Evolutionary conservation across 176 grass and related monocot genomes (phyloP).

Genomic region (Puccinellia tenuiflora): DNA sequence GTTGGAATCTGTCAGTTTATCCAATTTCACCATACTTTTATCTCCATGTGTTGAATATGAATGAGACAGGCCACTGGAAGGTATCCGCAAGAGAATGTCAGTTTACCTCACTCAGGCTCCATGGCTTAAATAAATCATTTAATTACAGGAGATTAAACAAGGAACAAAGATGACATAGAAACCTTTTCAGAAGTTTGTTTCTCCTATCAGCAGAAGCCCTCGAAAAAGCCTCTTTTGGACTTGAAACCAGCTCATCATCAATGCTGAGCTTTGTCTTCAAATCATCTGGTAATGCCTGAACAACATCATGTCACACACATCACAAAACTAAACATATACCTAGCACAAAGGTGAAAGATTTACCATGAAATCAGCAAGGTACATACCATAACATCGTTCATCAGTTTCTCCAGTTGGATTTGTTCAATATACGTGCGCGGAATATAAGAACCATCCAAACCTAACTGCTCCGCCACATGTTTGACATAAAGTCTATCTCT

Average conservation of each 20-base stretch:
- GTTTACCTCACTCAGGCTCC: conserved; percentile 17
- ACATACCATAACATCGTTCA: conserved; percentile 97
- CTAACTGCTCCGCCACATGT: conserved; percentile 66
- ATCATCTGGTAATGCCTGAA: conserved; percentile 95
- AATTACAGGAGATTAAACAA: not conserved
- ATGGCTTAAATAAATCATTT: conserved; percentile 7
- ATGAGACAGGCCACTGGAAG: conserved; percentile 78
- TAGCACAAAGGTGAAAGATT: not conserved
- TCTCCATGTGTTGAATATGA: conserved; percentile 86
- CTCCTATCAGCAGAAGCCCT: conserved; percentile 76
- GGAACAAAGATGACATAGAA: conserved; percentile 22
- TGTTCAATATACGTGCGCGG: conserved; percentile 96
- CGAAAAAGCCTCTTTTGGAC: conserved; percentile 89
- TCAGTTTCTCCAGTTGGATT: conserved; percentile 95
- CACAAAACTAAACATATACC: conserved; percentile 10
- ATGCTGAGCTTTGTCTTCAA: conserved; percentile 91
- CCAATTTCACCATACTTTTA: conserved; percentile 83
- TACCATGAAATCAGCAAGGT: not conserved
- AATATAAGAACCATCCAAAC: conserved; percentile 83
- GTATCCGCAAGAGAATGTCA: conserved; percentile 17
- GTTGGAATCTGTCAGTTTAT: conserved; percentile 63
- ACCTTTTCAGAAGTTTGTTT: conserved; percentile 84
- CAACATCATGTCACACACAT: conserved; percentile 24
- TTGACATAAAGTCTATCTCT: conserved; percentile 77
- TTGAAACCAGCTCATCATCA: conserved; percentile 82